Conservation (phyloP, 352 stramenopile genomes). For the Globisporangium abappressorium region DNA sequence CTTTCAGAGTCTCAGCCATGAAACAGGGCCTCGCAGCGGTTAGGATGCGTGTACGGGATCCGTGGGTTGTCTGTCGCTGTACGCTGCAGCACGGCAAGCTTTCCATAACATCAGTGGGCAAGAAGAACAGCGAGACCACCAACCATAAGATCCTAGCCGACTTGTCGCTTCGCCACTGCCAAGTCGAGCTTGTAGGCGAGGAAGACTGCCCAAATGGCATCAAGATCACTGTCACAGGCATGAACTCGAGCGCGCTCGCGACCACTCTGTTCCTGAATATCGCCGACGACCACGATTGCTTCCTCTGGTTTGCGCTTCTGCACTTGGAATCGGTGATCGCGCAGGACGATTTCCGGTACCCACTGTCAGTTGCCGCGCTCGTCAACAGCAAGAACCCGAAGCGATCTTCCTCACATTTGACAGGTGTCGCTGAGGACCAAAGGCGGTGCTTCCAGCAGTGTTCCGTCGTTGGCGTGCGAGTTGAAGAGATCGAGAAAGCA, state of each 20-base stretch:
- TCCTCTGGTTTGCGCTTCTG: constrained; percentile 56
- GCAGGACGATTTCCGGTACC: constrained; percentile 38
- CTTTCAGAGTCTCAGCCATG: constrained; percentile 46
- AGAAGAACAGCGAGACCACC: neutral
- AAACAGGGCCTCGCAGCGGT: constrained; percentile 34
- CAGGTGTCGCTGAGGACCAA: constrained; percentile 30
- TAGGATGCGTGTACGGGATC: constrained; percentile 34
- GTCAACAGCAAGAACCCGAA: constrained; percentile 24
- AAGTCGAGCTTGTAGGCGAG: constrained; percentile 42
- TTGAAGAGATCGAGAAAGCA: constrained; percentile 47
- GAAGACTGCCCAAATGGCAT: constrained; percentile 47
- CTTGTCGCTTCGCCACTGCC: constrained; percentile 43
- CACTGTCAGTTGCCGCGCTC: constrained; percentile 25
- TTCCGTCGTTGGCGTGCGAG: constrained; percentile 25
- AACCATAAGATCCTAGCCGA: constrained; percentile 14
- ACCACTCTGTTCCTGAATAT: constrained; percentile 47
- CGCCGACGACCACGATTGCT: constrained; percentile 38
- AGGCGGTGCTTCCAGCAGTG: constrained; percentile 32
- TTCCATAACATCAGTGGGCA: constrained; percentile 18
- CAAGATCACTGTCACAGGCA: constrained; percentile 29
- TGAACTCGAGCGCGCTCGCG: constrained; percentile 4
- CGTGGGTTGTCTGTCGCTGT: constrained; percentile 36
- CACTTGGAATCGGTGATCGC: constrained; percentile 49
- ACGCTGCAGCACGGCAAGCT: constrained; percentile 39
- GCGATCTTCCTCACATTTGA: constrained; percentile 12